Evolutionary conservation across 768 basidiomycete species (phyloP).

Genomic region (Lentinula aciculospora): DNA sequence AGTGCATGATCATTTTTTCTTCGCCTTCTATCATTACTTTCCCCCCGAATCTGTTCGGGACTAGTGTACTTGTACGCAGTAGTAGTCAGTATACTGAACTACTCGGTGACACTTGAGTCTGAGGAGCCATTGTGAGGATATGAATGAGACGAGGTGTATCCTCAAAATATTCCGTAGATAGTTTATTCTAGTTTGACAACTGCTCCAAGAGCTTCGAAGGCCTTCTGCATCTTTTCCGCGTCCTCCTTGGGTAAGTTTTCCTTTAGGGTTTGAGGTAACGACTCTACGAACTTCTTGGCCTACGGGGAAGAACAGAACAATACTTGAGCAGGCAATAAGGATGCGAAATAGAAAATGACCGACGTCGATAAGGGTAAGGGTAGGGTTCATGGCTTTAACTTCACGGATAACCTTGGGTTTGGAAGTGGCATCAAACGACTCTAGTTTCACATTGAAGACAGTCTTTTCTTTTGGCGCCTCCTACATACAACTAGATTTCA

Average conservation of each 20-base stretch:
- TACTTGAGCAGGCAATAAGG: background rate
- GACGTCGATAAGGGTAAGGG: slow-evolving; percentile 95
- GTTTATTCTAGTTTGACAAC: slow-evolving; percentile 77
- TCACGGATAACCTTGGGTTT: slow-evolving; percentile 98
- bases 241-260: slow-evolving; percentile 96
- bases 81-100: background rate
- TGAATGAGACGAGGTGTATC: background rate
- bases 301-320: slow-evolving; percentile 26
- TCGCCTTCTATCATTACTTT: background rate
- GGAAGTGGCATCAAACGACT: slow-evolving; percentile 85
- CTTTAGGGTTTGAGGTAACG: slow-evolving; percentile 86
- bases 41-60: background rate
- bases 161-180: slow-evolving; percentile 7
- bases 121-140: background rate
- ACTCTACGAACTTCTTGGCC: slow-evolving; percentile 99
- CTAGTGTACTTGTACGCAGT: slow-evolving; percentile 11
- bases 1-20: slow-evolving; percentile 3
- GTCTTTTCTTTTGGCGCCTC: slow-evolving; percentile 99
- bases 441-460: slow-evolving; percentile 90
- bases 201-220: slow-evolving; percentile 87
- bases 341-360: slow-evolving; percentile 24
- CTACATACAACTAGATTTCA: slow-evolving; percentile 25
- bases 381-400: slow-evolving; percentile 93
- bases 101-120: slow-evolving; percentile 12
- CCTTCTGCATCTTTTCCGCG: slow-evolving; percentile 90